Evolutionary conservation across 495 filamentous ascomycete genomes (phyloP), one percentile per base, ranked within the genome.

Genomic region (Pyrenula massariospora): DNA sequence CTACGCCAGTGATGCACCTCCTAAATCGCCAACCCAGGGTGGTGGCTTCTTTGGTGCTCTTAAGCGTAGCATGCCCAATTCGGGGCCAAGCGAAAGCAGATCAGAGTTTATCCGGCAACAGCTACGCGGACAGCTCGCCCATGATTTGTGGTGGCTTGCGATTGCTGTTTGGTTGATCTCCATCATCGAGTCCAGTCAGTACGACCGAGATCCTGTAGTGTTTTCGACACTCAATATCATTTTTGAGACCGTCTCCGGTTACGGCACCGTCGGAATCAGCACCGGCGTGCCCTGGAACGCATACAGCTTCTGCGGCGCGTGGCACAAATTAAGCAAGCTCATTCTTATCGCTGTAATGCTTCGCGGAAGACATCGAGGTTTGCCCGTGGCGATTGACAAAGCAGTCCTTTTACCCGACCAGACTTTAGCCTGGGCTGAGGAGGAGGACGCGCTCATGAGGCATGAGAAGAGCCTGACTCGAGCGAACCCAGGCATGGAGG

Each of bases 81-180:
- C 49, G 21, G 22, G 21, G 24, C 0, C 23, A 65, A 23, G 59
- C 51, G 61, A 71, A 59, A 54, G 57, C 50, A 71, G 77, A 2
- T 73, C 73, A 55, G 66, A 72, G 52, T 85, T 84, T 63, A 70
- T 84, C 10, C 78, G 73, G 55, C 73, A 79, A 60, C 73, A 95
- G 58, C 75, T 96, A 10, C 83, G 85, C 31, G 84, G 84, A 25
- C 88, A 95, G 63, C 80, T 95, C 10, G 84, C 87, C 31, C 88
- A 94, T 68, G 91, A 96, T 62, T 68, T 91, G 2, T 94, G 89
- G 89, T 92, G 84, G 83, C 79, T 96, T 12, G 83, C 84, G 0
- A 67, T 89, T 2, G 87, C 88, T 2, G 73, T 85, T 2, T 71
- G 89, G 21, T 73, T 89, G 57, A 90, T 95, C 62, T 75, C 82